phyloP scores from a whole-genome alignment of 108 stramenopile species.

The Cyclotella cryptica region DNA sequence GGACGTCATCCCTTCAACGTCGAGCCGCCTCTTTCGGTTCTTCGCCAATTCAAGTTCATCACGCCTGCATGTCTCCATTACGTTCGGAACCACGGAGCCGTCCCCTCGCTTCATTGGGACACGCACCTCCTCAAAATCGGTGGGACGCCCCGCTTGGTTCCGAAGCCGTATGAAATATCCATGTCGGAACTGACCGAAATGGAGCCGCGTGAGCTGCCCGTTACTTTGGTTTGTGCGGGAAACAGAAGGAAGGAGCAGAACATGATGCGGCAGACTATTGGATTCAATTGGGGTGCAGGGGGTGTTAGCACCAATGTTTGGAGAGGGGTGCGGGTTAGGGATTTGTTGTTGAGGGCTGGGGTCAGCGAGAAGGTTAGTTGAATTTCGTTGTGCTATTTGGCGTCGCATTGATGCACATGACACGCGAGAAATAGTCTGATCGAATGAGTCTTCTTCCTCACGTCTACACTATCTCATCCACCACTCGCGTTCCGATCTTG shows the following conservation, averaged over 20 bases:
- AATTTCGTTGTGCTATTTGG: too few relatives aligned
- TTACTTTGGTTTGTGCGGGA: conserved; percentile 97
- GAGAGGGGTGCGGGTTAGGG: conserved; percentile 92
- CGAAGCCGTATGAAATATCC: conserved; percentile 65
- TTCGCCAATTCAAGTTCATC: conserved; percentile 77
- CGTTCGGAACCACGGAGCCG: conserved; percentile 92
- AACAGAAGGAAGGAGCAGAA: conserved; percentile 99
- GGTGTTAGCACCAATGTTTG: conserved; percentile 94
- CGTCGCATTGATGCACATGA: too few relatives aligned
- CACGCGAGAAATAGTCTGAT: too few relatives aligned
- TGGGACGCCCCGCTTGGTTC: conserved; percentile 44
- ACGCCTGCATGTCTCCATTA: conserved; percentile 85
- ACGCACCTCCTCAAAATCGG: conserved; percentile 75
- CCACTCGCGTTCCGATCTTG: too few relatives aligned
- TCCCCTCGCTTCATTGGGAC: conserved; percentile 85
- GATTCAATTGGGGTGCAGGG: conserved; percentile 97
- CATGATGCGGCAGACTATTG: conserved; percentile 96
- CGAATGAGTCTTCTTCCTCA: not conserved
- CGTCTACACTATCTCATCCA: too few relatives aligned
- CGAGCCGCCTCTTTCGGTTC: conserved; percentile 90
- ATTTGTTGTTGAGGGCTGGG: conserved; percentile 85
- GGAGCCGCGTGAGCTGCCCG: conserved; percentile 83
- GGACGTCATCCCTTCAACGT: conserved; percentile 98
- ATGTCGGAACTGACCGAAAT: conserved; percentile 84
- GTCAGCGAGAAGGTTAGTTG: conserved; percentile 64